Evolutionary conservation across 441 rosid genomes (phyloP), one percentile per base, ranked within the genome.

Genomic region (Biscutella auriculata): DNA sequence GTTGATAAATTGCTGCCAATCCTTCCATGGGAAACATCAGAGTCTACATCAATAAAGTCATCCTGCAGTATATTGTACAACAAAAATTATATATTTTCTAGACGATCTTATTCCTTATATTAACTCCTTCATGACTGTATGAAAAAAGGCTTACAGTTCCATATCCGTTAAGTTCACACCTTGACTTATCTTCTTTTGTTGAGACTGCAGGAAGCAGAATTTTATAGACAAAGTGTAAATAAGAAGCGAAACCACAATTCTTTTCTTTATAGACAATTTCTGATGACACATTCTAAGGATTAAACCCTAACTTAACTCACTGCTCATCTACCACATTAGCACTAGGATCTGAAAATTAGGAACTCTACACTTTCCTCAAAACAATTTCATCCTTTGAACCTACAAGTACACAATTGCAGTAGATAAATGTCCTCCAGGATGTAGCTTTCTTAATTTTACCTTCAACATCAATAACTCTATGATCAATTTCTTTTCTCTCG

Each of bases 51-150:
- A 57, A 66, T 57, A 47, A 35, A 36, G 65, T 66, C 71, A 57
- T 40, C 60, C 93, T 80, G 78, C 72, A 69, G 75, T 44, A 70
- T 9, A 34, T 62, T 39, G 27, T 43, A 63, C 30, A 15, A 58
- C 10, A n/a, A 56, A 43, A 65, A 26, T 64, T 27, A 28, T 2
- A 57, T 52, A 59, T 27, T 5, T 32, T 44, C 42, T 30, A 15
- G 25, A 44, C 61, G 43, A 36, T 35, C 49, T 5, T 28, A 26
- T 12, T 45, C 41, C 41, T 13, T 21, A 34, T 16, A 17, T 4
- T 17, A 49, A 15, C 37, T 53, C 32, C 37, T 23, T 43, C 9
- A 65, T 32, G 50, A 4, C 53, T 30, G 13, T 5, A 28, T 21
- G 63, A 41, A 4, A 43, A 27, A 36, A n/a, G 17, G 36, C 73